Evolutionary conservation across 2,329 filamentous ascomycete species (phyloP).

Genomic region (Xylariomycetidae sp.): DNA sequence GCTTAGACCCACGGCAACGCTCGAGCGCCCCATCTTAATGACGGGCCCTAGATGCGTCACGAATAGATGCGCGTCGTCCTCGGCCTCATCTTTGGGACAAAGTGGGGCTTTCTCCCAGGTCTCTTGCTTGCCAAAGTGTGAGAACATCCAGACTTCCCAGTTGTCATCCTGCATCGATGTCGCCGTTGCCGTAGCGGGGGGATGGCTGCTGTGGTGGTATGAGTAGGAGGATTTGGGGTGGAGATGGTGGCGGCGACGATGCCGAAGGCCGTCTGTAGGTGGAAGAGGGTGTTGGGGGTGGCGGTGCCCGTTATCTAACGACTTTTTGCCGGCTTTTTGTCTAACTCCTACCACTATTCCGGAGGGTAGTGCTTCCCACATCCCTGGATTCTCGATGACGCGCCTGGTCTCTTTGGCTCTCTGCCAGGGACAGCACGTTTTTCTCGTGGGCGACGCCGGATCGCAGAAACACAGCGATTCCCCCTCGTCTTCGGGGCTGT

Average conservation of each 20-base stretch:
- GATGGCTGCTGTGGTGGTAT: constrained; percentile 17
- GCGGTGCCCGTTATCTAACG: too few species aligned
- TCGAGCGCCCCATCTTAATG: constrained; percentile 55
- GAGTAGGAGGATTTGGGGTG: constrained; percentile 13
- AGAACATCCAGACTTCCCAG: constrained; percentile 54
- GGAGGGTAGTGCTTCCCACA: constrained; percentile 58
- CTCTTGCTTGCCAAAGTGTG: constrained; percentile 38
- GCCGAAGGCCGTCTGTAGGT: constrained; percentile 8
- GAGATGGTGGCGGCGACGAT: constrained; percentile 5
- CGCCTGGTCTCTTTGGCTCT: constrained; percentile 47
- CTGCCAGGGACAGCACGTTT: constrained; percentile 46
- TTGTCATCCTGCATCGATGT: constrained; percentile 28
- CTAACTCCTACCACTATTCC: constrained; percentile 62
- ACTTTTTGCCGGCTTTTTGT: constrained; percentile 31
- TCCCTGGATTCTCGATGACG: constrained; percentile 56
- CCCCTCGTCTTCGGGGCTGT: constrained; percentile 47
- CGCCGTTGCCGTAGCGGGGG: constrained; percentile 11
- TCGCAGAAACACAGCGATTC: constrained; percentile 55
- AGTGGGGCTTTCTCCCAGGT: constrained; percentile 43
- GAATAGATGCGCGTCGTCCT: constrained; percentile 51
- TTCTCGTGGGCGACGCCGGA: constrained; percentile 32
- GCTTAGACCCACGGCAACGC: constrained; percentile 66
- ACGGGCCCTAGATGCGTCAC: constrained; percentile 64
- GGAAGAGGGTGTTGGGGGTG: not conserved
- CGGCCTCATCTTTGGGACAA: constrained; percentile 30